phyloP scores from a whole-genome alignment of 1,139 yeast genomes.

The Arxiozyma heterogenica region DNA sequence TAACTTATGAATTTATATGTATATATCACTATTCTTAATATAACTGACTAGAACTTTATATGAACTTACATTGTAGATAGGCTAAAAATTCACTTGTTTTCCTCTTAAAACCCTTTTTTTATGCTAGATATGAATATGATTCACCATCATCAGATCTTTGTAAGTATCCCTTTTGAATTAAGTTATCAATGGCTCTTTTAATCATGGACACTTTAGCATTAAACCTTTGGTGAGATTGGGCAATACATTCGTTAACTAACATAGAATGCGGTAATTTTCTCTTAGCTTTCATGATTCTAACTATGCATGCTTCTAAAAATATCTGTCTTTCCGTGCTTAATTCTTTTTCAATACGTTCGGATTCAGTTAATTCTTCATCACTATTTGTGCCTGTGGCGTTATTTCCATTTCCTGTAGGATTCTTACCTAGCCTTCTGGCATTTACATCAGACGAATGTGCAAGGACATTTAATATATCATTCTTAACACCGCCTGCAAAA shows the following conservation, averaged over 20 bases:
- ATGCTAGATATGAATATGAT: conserved; percentile 71
- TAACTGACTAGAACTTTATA: neutral
- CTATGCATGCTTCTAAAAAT: conserved; percentile 86
- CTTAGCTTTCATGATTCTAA: conserved; percentile 92
- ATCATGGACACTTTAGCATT: conserved; percentile 79
- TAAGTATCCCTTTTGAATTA: conserved; percentile 80
- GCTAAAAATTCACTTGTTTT: neutral
- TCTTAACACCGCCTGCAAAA: conserved; percentile 73
- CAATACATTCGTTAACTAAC: conserved; percentile 79
- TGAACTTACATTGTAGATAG: too few species aligned
- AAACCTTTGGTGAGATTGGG: conserved; percentile 78
- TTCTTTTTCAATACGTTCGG: conserved; percentile 74
- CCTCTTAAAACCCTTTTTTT: neutral
- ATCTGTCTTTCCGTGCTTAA: conserved; percentile 81
- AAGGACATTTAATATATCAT: conserved; percentile 37
- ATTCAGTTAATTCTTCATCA: conserved; percentile 37
- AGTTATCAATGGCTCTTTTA: conserved; percentile 74
- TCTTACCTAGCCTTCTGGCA: conserved; percentile 6
- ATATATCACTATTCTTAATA: neutral
- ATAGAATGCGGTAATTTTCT: conserved; percentile 70
- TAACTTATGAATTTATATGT: too few species aligned
- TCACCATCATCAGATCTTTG: conserved; percentile 63
- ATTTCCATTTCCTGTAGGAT: conserved; percentile 3
- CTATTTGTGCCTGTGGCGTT: neutral
- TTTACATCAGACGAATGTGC: conserved; percentile 10